Conservation (phyloP, 2,329 filamentous ascomycete genomes). For the Colletotrichum phormii region DNA sequence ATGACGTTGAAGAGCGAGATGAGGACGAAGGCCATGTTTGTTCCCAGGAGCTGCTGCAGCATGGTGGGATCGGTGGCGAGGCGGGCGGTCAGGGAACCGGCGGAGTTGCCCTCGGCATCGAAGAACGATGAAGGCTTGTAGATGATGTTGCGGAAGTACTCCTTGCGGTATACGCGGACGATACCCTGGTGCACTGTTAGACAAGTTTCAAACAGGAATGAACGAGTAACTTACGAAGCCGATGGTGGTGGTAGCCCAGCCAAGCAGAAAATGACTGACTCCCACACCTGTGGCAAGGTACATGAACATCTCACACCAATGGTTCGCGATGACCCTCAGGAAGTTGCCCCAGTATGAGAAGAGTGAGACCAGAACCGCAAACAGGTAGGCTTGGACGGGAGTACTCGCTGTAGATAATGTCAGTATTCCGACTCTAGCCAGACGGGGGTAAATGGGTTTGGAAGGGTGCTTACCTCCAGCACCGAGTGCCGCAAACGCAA, state of each 20-base stretch:
- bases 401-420: constrained; percentile 10
- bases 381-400: constrained; percentile 35
- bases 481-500: constrained; percentile 29
- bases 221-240: constrained; percentile 45
- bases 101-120: constrained; percentile 40
- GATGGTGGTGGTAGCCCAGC: constrained; percentile 44
- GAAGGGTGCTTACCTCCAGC: constrained; percentile 23
- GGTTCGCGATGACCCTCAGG: constrained; percentile 51
- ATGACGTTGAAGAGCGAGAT: constrained; percentile 37
- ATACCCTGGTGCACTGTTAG: constrained; percentile 18
- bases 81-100: constrained; percentile 41
- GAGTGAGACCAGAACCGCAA: constrained; percentile 31
- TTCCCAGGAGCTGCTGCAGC: constrained; percentile 37
- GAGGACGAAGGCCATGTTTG: constrained; percentile 37
- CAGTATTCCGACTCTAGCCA: not conserved
- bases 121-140: constrained; percentile 45
- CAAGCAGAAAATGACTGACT: constrained; percentile 40
- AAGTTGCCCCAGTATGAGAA: constrained; percentile 35
- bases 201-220: not conserved
- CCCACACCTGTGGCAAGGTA: constrained; percentile 40
- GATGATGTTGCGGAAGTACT: constrained; percentile 50
- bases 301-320: constrained; percentile 40
- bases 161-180: constrained; percentile 35
- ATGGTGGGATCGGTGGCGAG: constrained; percentile 40
- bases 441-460: not conserved